phyloP scores from a whole-genome alignment of 805 yeast species.

The Wickerhamomyces ciferrii region DNA sequence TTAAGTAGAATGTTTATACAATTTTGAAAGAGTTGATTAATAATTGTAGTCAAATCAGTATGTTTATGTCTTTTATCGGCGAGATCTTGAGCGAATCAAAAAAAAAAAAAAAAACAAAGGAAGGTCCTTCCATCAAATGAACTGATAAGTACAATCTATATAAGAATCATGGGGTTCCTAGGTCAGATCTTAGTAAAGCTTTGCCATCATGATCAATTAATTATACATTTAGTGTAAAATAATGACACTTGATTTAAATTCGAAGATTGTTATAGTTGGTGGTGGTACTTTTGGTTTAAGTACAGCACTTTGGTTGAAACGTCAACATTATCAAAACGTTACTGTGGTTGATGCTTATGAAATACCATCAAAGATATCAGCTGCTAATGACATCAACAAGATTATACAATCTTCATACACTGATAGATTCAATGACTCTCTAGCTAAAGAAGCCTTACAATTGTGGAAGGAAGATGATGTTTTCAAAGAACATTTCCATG shows the following conservation, averaged over 20 bases:
- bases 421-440: slow-evolving; percentile 15
- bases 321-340: slow-evolving; percentile 27
- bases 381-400: slow-evolving; percentile 38
- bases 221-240: too few relatives aligned
- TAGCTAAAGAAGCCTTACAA: slow-evolving; percentile 29
- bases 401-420: slow-evolving; percentile 24
- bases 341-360: slow-evolving; percentile 26
- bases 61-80: neutral
- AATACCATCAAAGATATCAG: slow-evolving; percentile 32
- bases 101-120: neutral
- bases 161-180: too few relatives aligned
- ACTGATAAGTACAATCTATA: too few relatives aligned
- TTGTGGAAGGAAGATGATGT: slow-evolving; percentile 28
- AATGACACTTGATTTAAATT: neutral
- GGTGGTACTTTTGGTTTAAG: slow-evolving; percentile 41
- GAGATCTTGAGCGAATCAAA: neutral
- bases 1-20: too few relatives aligned
- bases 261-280: slow-evolving; percentile 30
- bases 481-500: slow-evolving; percentile 26
- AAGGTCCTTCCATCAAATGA: neutral
- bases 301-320: slow-evolving; percentile 30
- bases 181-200: too few relatives aligned
- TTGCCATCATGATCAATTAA: too few relatives aligned
- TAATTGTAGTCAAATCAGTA: too few relatives aligned
- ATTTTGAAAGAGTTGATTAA: too few relatives aligned